Base-by-base conservation (phyloP, 768 basidiomycete species). In the Russula ochroleuca region DNA sequence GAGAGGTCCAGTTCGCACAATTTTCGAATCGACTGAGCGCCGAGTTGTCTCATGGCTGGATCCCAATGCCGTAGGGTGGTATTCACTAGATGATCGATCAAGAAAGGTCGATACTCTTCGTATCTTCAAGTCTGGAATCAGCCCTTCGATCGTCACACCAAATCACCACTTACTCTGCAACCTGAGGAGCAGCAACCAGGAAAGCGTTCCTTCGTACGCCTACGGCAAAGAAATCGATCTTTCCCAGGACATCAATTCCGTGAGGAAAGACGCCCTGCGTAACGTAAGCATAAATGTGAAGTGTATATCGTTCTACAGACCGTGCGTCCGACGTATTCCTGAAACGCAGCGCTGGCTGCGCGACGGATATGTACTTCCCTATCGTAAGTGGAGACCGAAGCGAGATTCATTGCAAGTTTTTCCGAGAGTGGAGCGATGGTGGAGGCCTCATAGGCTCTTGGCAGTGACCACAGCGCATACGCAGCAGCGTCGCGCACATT, bases 321-420 rank as follows among this genome's bases (percentile, higher is more conserved):
- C 77, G 89, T 88, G 72, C 97, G 80, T 14, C 97, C 97, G 43
- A 98, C 97, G 70, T 89, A 88, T 76, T 99, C 97, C 75, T 99
- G 97, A 73, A 92, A 98, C 14, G 95, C 92, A 19, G 97, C 97
- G 74, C 96, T 98, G 14, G 95, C 95, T 15, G 97, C 96, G 68
- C 97, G 79, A 28, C 97, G 83, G 60, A 99, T 94, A 65, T 93
- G 92, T 33, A 98, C 85, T 74, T 99, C 97, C 37, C 97, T 84
- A 77, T 99, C 97, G 72, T 85, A 95, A 35, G 93, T 76, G 1
- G 96, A 85, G 28, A 92, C 89, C 25, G 84, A 82, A n/a, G 87
- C 84, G 63, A 98, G 81, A 37, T 78, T 77, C 49, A 79, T 82
- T 6, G 95, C 90, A 23, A 98, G 81, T 51, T 78, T 75, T 4